Evolutionary conservation across 495 filamentous ascomycete genomes (phyloP).

Genomic region (Aspergillus carlsbadensis): DNA sequence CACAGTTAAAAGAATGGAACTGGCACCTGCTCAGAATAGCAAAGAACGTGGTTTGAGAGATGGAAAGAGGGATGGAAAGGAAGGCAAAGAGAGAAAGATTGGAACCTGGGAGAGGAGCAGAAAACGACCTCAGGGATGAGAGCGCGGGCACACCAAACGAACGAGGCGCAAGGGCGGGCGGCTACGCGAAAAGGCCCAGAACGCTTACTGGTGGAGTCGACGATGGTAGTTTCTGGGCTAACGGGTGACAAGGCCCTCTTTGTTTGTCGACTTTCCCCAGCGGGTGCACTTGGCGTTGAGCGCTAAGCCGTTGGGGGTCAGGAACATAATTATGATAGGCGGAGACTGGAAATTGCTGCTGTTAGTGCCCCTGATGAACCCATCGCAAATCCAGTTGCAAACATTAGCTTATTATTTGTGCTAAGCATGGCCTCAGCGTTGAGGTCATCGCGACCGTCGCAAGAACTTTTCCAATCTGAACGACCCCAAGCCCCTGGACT

Average conservation of each 20-base stretch:
- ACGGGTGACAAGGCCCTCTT: slow-evolving; percentile 5
- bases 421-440: no score
- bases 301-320: no score
- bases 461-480: not conserved
- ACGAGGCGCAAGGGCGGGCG: slow-evolving; percentile 28
- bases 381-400: not conserved
- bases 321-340: no score
- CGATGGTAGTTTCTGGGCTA: no score
- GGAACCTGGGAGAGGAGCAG: slow-evolving; percentile 16
- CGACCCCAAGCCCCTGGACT: no score
- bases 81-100: slow-evolving; percentile 35
- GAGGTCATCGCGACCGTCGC: not conserved
- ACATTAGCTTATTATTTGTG: not conserved
- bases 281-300: slow-evolving; percentile 3
- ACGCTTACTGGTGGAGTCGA: no score
- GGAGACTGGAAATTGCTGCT: no score
- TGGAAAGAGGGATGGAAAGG: slow-evolving; percentile 2
- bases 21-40: slow-evolving; percentile 54
- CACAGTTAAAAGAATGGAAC: slow-evolving; percentile 86
- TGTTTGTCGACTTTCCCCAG: slow-evolving; percentile 15
- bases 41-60: slow-evolving; percentile 26
- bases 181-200: slow-evolving; percentile 21
- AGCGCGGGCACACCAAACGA: no score
- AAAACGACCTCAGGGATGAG: no score
- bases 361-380: slow-evolving; percentile 7